Percentiles rank a stretch among this genome's conserved stretches.
Evolutionary conservation across 805 yeast species (phyloP).

Genomic region (Candida nitratophila): DNA sequence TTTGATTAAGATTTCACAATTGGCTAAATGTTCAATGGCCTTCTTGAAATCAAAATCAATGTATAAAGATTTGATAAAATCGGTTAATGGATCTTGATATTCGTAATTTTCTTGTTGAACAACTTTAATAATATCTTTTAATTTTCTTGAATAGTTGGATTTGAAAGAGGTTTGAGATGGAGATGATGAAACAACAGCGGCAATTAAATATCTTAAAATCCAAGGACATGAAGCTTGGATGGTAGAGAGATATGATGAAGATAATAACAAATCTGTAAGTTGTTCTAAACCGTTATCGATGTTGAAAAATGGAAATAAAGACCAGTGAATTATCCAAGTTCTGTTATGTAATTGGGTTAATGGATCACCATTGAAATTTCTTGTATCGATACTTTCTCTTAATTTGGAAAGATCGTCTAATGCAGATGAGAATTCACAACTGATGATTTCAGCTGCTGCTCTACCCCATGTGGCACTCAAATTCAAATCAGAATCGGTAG

Average conservation of each 20-base stretch:
- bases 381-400: conserved; percentile 52
- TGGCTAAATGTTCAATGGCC: conserved; percentile 40
- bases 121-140: conserved; percentile 51
- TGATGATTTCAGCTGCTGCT: conserved; percentile 53
- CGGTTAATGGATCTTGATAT: conserved; percentile 57
- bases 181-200: conserved; percentile 43
- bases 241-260: conserved; percentile 54
- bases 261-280: conserved; percentile 49
- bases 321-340: conserved; percentile 66
- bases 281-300: conserved; percentile 44
- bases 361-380: conserved; percentile 43
- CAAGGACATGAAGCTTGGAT: conserved; percentile 70
- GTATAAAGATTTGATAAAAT: conserved; percentile 47
- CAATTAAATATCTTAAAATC: conserved; percentile 59
- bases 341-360: conserved; percentile 54
- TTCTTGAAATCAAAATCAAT: conserved; percentile 52
- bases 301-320: conserved; percentile 56
- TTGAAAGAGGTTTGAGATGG: conserved; percentile 16
- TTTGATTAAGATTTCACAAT: conserved; percentile 40
- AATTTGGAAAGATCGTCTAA: conserved; percentile 45
- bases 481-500: conserved; percentile 42
- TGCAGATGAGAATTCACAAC: conserved; percentile 45
- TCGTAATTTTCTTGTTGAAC: conserved; percentile 59
- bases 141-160: conserved; percentile 36
- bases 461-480: conserved; percentile 63